Conservation (phyloP, 768 basidiomycete species). For the Fibroporia radiculosa region DNA sequence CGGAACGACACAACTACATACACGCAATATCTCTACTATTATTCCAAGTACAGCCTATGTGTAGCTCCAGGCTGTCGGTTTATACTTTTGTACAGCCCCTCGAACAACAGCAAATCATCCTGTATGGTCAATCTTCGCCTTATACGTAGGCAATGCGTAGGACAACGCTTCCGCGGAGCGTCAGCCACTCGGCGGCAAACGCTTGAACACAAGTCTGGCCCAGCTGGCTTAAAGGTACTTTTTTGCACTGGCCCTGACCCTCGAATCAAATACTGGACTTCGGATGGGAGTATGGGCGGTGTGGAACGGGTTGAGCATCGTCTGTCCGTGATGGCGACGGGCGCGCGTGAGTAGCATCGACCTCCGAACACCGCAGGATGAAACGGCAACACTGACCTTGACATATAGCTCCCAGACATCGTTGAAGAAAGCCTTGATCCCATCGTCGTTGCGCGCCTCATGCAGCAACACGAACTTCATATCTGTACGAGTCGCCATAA, state of each 20-base stretch:
- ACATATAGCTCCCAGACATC: constrained; percentile 98
- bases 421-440: constrained; percentile 85
- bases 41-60: too few relatives aligned
- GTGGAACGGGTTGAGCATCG: constrained; percentile 93
- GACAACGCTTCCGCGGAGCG: too few relatives aligned
- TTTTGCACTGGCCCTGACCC: constrained; percentile 81
- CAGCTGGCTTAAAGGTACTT: constrained; percentile 49
- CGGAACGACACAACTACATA: too few relatives aligned
- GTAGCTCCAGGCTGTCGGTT: too few relatives aligned
- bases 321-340: too few relatives aligned
- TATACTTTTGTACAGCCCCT: too few relatives aligned
- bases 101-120: too few relatives aligned
- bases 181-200: too few relatives aligned
- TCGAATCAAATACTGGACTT: constrained; percentile 73
- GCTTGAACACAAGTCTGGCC: constrained; percentile 2
- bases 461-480: constrained; percentile 94
- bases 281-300: constrained; percentile 80
- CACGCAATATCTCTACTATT: too few relatives aligned
- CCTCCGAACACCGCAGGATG: constrained; percentile 6
- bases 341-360: constrained; percentile 9
- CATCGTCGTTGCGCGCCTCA: constrained; percentile 95
- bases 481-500: constrained; percentile 41
- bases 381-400: constrained; percentile 54
- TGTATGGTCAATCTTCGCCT: too few relatives aligned
- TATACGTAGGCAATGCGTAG: too few relatives aligned